Percentiles rank a stretch among this genome's conserved stretches.
Evolutionary conservation across 2,329 filamentous ascomycete species (phyloP).

Genomic region (Ceratocystis papillata): DNA sequence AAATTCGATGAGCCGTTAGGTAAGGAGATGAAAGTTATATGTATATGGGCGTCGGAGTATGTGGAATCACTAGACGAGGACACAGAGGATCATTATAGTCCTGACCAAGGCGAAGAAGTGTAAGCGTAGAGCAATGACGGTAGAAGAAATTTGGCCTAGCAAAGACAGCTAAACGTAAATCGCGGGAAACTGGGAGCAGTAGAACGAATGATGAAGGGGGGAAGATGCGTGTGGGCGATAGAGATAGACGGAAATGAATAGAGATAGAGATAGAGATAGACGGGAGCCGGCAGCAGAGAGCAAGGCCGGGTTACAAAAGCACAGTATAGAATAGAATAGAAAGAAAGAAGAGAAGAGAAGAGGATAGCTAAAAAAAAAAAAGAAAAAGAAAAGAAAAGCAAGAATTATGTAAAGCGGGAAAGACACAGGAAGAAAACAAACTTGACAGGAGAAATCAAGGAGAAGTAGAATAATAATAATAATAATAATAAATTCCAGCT

Average conservation of each 20-base stretch:
- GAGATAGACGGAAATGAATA: background rate
- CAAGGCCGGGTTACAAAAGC: background rate
- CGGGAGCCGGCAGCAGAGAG: background rate
- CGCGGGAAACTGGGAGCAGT: background rate
- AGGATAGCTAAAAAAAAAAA: background rate
- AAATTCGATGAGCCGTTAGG: background rate
- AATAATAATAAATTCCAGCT: conserved; percentile 11
- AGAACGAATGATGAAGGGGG: background rate
- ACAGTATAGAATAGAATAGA: background rate
- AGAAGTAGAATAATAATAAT: background rate
- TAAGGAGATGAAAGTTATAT: background rate
- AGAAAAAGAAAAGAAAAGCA: conserved; percentile 11
- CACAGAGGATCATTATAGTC: conserved; percentile 19
- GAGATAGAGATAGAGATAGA: background rate
- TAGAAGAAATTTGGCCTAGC: background rate
- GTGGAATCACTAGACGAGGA: conserved; percentile 18
- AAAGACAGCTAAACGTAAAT: background rate
- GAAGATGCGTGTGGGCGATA: no score
- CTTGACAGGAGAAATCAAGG: no score
- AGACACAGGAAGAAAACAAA: background rate
- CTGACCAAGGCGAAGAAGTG: background rate
- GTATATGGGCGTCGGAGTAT: conserved; percentile 11
- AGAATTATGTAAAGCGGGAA: background rate
- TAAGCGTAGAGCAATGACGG: conserved; percentile 4
- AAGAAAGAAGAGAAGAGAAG: background rate